These are phyloP conservation scores for Alternaria rosae DNA, from an alignment of 2,329 filamentous ascomycete species.

Conservation along the genomic window DNA sequence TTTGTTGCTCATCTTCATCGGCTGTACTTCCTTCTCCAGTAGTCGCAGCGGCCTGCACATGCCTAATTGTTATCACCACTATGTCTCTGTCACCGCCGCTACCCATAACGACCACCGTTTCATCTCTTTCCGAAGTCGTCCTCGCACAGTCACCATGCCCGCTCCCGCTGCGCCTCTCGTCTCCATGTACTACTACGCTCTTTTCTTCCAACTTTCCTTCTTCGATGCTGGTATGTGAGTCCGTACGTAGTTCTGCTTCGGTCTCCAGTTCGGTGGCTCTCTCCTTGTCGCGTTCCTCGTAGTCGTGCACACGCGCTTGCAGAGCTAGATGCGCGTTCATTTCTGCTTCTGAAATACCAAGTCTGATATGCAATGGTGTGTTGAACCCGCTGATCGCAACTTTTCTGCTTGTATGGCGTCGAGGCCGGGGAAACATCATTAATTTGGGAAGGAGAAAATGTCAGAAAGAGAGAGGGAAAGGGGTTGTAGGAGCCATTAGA, in stretches of 20 bases:
- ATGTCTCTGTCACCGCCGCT: not conserved
- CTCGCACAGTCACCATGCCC: not conserved
- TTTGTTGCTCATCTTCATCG: not conserved
- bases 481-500: not conserved
- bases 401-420: not conserved
- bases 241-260: not conserved
- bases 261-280: not conserved
- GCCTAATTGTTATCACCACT: not conserved
- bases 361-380: not conserved
- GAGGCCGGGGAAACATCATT: not conserved
- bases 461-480: not conserved
- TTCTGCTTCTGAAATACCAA: not conserved
- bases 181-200: not conserved
- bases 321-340: slow-evolving; percentile 1
- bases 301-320: slow-evolving; percentile 2
- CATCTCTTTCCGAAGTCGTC: not conserved
- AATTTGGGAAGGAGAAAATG: not conserved
- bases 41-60: not conserved
- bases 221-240: not conserved
- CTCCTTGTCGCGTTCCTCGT: not conserved
- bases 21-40: not conserved
- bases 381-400: not conserved
- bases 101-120: not conserved
- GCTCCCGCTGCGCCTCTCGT: not conserved
- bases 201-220: not conserved